Conservation (phyloP, 2,329 filamentous ascomycete species). For the Chrysosporium keratinophilum region DNA sequence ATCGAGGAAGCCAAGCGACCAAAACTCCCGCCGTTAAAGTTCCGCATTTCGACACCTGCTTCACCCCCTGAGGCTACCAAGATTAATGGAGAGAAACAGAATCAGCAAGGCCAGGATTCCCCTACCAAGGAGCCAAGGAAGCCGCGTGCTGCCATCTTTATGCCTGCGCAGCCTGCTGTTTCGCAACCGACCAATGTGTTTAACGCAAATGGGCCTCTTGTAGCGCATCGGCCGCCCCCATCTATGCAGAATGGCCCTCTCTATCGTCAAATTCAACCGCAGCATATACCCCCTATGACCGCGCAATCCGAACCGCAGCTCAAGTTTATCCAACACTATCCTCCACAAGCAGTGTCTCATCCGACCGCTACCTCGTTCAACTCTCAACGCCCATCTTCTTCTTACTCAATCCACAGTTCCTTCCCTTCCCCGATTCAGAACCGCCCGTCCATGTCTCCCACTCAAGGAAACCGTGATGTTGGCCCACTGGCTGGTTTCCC, state of each 20-base stretch:
- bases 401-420: conserved; percentile 29
- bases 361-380: conserved; percentile 19
- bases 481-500: conserved; percentile 38
- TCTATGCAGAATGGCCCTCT: not conserved
- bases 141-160: conserved; percentile 5
- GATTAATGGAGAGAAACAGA: conserved; percentile 6
- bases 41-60: conserved; percentile 43
- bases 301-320: not conserved
- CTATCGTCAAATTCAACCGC: not conserved
- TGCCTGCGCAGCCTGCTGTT: conserved; percentile 1
- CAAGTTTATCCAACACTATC: conserved; percentile 14
- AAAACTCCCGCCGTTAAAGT: conserved; percentile 53
- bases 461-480: conserved; percentile 41
- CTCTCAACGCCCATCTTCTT: conserved; percentile 33
- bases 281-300: not conserved
- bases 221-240: not conserved
- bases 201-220: not conserved
- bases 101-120: conserved; percentile 18
- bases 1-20: conserved; percentile 52
- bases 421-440: conserved; percentile 36
- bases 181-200: not conserved
- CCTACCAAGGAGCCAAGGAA: conserved; percentile 21
- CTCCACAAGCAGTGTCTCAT: conserved; percentile 4
- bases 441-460: conserved; percentile 40
- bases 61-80: conserved; percentile 28